Percentiles rank a stretch among this genome's conserved stretches.
These are phyloP conservation scores for Solanum lycopersicoides DNA, from an alignment of 257 asterid genomes.

Conservation along the genomic window DNA sequence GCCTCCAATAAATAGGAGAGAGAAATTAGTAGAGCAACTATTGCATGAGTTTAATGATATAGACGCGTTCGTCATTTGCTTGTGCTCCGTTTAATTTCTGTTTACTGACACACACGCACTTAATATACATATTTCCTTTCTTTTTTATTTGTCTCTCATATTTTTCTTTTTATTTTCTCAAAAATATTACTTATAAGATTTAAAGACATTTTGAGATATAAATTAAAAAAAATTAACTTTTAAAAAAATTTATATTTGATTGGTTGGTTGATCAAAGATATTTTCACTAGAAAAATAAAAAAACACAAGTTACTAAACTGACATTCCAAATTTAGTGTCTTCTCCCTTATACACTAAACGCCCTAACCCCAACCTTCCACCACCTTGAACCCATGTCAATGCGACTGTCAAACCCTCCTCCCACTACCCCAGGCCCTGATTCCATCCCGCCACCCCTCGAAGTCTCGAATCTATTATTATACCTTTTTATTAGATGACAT, in stretches of 20 bases:
- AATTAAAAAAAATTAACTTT: too few relatives aligned
- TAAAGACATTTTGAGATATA: too few relatives aligned
- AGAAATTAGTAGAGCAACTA: neutral
- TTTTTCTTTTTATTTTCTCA: too few relatives aligned
- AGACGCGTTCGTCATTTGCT: neutral
- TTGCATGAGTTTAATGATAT: constrained; percentile 1
- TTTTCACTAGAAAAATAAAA: too few relatives aligned
- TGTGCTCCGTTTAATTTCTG: neutral
- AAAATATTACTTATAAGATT: too few relatives aligned
- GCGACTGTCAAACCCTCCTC: too few relatives aligned
- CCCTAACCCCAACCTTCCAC: neutral
- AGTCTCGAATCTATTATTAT: too few relatives aligned
- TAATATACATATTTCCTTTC: neutral
- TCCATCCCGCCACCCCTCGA: too few relatives aligned
- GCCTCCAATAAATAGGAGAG: constrained; percentile 10
- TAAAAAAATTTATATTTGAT: too few relatives aligned
- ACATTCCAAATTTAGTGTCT: neutral
- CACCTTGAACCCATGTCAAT: neutral
- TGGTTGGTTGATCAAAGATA: neutral
- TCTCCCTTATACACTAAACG: neutral
- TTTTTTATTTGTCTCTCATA: neutral
- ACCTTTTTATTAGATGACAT: too few relatives aligned
- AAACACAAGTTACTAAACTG: too few relatives aligned
- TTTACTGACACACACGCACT: neutral
- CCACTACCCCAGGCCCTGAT: neutral